Base-by-base conservation (phyloP, 495 filamentous ascomycete genomes). In the Trichocladium uniseriatum region DNA sequence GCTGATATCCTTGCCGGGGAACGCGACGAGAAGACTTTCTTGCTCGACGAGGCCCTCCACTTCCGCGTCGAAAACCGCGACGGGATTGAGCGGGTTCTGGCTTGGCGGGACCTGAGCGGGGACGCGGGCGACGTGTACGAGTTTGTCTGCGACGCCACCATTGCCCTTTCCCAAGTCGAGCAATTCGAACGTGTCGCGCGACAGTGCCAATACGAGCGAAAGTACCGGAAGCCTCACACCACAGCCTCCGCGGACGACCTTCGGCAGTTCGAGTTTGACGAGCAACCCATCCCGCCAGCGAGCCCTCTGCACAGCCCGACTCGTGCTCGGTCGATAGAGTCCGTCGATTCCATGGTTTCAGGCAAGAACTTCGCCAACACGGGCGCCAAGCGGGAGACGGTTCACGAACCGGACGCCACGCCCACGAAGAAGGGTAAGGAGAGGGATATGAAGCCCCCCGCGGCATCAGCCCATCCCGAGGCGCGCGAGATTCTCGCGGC, bases 141-240 rank as follows among this genome's bases (percentile, higher is more conserved):
- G 65, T 97, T 97, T 58, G 84, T 97, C 53, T 97, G 91, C 68
- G 94, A 96, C 64, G 61, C 69, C 8, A 78, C 78, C 21, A 79
- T 84, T 24, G 74, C 80, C 31, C 69, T 82, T 6, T 75, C 79
- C 13, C 84, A 88, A 52, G 84, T 90, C 9, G 71, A 82, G 18
- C 78, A 81, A 7, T 97, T 98, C 66, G 85, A 90, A 64, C 74
- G 83, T 24, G 83, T 87, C 34, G 89, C 94, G 14, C 75, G 83
- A 31, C 82, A 95, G 74, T 97, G 94, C 64, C 92, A 98, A 63
- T 98, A 89, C 82, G 92, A 98, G 73, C 79, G 94, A 53, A 96
- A 94, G 58, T 91, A 86, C 63, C 79, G 86, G 28, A 83, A 79
- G 60, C 82, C 79, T 20, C 77, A 86, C 49, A 80, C 87, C 41